Base-by-base conservation (phyloP, 495 filamentous ascomycete genomes). In the Hypoxylon rickii region DNA sequence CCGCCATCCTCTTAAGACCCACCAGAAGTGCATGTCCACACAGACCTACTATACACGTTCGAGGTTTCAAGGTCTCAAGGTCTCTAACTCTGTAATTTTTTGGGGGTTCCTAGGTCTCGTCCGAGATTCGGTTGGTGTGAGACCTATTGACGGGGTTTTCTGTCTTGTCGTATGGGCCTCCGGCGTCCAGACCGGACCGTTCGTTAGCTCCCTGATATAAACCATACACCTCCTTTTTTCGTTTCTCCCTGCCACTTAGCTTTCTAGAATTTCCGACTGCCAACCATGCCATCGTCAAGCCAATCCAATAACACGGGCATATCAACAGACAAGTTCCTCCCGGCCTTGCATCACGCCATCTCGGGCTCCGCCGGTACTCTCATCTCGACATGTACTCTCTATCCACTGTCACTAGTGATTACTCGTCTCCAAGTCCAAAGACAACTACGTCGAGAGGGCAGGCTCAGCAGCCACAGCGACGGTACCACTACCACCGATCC, bases 321-420 rank as follows among this genome's bases (percentile, higher is more conserved):
- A 31, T 16, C 51, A 42, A 31, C 49, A 45, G 57, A 70, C 58
- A 68, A 70, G 56, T 80, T 83, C 6, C 81, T 96, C n/a, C 89
- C 91, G 44, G 87, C 89, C 3, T 75, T 96, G n/a, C 89, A 89
- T 15, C 93, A 96, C 76, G 92, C 93, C 42, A 67, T 89, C 16
- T 88, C 91, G 13, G 92, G 92, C 42, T 84, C 89, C 20, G 76
- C 84, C 11, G 92, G 90, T 12, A 86, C 89, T 2, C 86, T 89
- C 8, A 80, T 95, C 43, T 91, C 91, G 2, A 92, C 91, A 63
- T 71, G 92, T 41, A 71, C 84, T 36, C 84, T 87, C 7, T 96
- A 96, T 68, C 92, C 93, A 1, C 81, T 96, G 18, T 88, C 88
- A 65, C 79, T 96, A n/a, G 85, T 92, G 48, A 86, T 91, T 53